These are phyloP conservation scores for Vigna radiata DNA, from an alignment of 306 rosid species.

Conservation along the genomic window DNA sequence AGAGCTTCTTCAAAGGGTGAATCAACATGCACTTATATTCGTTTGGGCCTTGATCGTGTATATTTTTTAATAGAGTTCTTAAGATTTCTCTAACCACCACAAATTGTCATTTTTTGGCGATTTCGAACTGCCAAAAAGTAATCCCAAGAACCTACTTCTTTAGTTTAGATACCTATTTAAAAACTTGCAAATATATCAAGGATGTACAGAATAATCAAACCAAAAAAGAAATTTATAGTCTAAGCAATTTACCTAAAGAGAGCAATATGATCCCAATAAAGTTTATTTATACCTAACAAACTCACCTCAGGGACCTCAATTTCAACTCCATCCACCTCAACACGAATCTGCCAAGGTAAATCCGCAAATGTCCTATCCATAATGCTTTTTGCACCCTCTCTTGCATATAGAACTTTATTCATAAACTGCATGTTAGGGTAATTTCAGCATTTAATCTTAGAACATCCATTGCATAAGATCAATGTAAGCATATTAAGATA, in stretches of 20 bases:
- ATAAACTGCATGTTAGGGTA: conserved; percentile 76
- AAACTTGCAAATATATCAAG: neutral
- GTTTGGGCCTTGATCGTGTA: too few species aligned
- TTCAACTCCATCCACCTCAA: conserved; percentile 96
- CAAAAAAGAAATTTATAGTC: neutral
- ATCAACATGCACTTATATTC: too few species aligned
- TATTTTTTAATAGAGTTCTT: neutral
- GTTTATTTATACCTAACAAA: conserved; percentile 22
- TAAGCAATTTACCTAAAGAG: conserved; percentile 7
- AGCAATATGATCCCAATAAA: conserved; percentile 20
- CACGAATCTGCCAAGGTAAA: conserved; percentile 92
- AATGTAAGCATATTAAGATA: conserved; percentile 38
- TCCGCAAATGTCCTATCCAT: conserved; percentile 97
- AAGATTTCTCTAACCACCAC: too few species aligned
- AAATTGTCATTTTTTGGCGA: too few species aligned
- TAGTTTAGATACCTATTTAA: neutral
- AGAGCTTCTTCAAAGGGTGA: too few species aligned
- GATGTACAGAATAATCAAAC: neutral
- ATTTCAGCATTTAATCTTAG: conserved; percentile 40
- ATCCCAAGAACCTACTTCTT: neutral
- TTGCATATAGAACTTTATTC: conserved; percentile 99
- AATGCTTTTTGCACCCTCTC: conserved; percentile 97
- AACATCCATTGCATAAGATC: conserved; percentile 27
- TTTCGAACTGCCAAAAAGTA: neutral
- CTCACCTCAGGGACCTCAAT: conserved; percentile 99